Percentiles rank a stretch among this genome's conserved stretches.
phyloP scores from a whole-genome alignment of 192 early-diverging fungal species.

The Rhizophagus sp. region DNA sequence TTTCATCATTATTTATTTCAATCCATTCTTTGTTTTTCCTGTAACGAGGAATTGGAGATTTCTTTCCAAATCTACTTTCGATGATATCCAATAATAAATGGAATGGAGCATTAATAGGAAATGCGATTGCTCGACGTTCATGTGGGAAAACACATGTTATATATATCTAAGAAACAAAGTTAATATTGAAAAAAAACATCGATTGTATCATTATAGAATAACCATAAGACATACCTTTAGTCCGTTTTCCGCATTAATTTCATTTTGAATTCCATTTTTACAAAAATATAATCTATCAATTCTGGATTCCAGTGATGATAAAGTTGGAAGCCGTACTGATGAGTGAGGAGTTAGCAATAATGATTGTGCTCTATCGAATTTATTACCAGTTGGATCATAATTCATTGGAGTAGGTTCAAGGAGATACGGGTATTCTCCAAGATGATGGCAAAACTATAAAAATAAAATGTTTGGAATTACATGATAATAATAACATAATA shows the following conservation, averaged over 20 bases:
- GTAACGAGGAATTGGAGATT: neutral
- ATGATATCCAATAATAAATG: neutral
- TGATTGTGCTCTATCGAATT: neutral
- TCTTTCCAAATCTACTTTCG: neutral
- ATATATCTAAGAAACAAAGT: neutral
- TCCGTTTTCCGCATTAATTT: neutral
- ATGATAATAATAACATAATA: neutral
- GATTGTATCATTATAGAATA: neutral
- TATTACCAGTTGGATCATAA: neutral
- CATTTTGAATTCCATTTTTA: neutral
- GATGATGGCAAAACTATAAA: constrained; percentile 4
- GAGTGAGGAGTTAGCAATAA: neutral
- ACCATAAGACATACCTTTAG: neutral
- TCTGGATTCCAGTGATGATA: neutral
- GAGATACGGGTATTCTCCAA: constrained; percentile 11
- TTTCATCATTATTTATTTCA: neutral
- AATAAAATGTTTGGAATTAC: neutral
- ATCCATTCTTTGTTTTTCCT: neutral
- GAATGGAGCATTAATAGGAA: neutral
- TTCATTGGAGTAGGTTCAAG: neutral
- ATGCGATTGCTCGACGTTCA: neutral
- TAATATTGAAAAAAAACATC: neutral
- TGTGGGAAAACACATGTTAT: neutral
- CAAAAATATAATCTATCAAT: neutral
- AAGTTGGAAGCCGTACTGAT: neutral